Evolutionary conservation across 345 rosid genomes (phyloP).

Genomic region (Gossypium australe): DNA sequence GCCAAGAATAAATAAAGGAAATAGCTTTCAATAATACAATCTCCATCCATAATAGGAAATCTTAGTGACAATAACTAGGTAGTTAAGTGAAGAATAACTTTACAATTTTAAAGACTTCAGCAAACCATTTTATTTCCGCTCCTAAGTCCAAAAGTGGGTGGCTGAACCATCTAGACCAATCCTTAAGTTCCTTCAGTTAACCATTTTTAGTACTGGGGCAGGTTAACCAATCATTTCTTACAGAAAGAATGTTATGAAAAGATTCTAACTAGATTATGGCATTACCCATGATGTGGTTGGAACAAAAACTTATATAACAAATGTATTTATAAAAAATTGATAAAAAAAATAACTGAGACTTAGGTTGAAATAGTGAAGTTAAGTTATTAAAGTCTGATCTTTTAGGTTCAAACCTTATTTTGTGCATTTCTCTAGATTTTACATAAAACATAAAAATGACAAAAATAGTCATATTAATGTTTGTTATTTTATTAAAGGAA

Average conservation of each 20-base stretch:
- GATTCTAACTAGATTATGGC: not conserved
- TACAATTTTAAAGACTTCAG: not conserved
- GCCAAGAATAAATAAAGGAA: not conserved
- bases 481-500: too few relatives aligned
- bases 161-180: not conserved
- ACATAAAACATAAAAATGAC: too few relatives aligned
- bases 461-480: too few relatives aligned
- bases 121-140: not conserved
- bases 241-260: not conserved
- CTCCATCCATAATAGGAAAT: not conserved
- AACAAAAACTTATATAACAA: too few relatives aligned
- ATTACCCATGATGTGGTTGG: too few relatives aligned
- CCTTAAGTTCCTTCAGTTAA: not conserved
- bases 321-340: too few relatives aligned
- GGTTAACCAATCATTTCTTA: not conserved
- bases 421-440: too few relatives aligned
- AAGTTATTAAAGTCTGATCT: too few relatives aligned
- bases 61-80: not conserved
- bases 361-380: too few relatives aligned
- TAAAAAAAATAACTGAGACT: too few relatives aligned
- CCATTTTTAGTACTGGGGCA: not conserved
- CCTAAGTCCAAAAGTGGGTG: not conserved
- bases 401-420: too few relatives aligned
- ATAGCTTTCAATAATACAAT: not conserved
- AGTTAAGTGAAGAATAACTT: not conserved